These are phyloP conservation scores for Musa itinerans DNA, from an alignment of 176 grass and related monocot genomes.

Conservation along the genomic window DNA sequence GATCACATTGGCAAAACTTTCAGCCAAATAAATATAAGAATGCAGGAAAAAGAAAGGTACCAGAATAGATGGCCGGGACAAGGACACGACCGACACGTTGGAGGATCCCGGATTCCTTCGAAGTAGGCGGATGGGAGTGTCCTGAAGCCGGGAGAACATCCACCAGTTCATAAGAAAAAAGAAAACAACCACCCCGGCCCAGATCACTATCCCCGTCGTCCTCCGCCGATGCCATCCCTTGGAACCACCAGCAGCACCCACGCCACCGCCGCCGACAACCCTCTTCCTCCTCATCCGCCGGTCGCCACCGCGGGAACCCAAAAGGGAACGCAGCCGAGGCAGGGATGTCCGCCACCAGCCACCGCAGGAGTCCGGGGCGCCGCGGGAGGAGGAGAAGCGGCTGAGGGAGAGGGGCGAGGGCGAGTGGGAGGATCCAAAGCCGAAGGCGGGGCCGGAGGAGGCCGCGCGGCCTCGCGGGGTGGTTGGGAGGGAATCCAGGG, in stretches of 20 bases:
- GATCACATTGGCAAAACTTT: neutral
- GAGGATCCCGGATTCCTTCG: slow-evolving; percentile 19
- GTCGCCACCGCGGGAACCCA: neutral
- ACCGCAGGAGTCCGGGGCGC: neutral
- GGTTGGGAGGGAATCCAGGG: neutral
- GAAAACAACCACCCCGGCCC: slow-evolving; percentile 62
- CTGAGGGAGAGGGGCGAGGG: slow-evolving; percentile 15
- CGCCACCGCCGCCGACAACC: slow-evolving; percentile 1
- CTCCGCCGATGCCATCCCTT: slow-evolving; percentile 36
- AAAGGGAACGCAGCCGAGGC: neutral
- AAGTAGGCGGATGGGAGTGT: slow-evolving; percentile 34
- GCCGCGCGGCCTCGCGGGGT: slow-evolving; percentile 18
- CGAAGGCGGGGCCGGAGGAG: slow-evolving; percentile 13
- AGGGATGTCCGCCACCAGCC: slow-evolving; percentile 17
- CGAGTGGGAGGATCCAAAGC: slow-evolving; percentile 9
- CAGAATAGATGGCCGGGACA: neutral
- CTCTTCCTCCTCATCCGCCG: slow-evolving; percentile 5
- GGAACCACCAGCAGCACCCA: neutral
- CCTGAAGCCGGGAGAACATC: slow-evolving; percentile 97
- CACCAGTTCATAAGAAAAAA: slow-evolving; percentile 99
- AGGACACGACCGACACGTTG: neutral
- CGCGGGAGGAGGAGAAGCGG: slow-evolving; percentile 12
- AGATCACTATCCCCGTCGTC: slow-evolving; percentile 42
- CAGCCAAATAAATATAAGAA: neutral
- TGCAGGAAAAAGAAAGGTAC: neutral